Percentiles rank a stretch among this genome's conserved stretches.
Conservation (phyloP, 2,329 filamentous ascomycete species). For the Penicillium sp. region DNA sequence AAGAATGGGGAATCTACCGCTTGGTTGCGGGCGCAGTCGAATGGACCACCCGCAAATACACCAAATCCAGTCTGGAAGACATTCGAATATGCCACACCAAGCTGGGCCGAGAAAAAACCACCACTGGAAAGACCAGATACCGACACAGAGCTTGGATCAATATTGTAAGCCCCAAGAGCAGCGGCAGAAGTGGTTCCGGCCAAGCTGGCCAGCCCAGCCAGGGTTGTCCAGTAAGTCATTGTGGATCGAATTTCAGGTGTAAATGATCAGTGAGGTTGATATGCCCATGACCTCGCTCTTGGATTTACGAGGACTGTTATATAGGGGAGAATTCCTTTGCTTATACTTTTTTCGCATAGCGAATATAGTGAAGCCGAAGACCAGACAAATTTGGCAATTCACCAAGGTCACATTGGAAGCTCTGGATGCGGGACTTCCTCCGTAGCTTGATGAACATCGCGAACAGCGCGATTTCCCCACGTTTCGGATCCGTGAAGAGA, state of each 20-base stretch:
- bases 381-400: neutral
- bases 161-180: slow-evolving; percentile 17
- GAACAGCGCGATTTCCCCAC: neutral
- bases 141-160: slow-evolving; percentile 16
- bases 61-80: slow-evolving; percentile 23
- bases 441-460: neutral
- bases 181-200: slow-evolving; percentile 5
- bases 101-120: slow-evolving; percentile 23
- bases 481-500: slow-evolving; percentile 1
- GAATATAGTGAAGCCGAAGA: neutral
- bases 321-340: neutral
- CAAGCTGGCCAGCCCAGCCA: neutral
- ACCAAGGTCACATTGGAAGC: neutral
- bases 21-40: slow-evolving; percentile 21
- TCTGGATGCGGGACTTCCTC: neutral
- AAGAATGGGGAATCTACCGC: neutral
- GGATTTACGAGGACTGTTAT: neutral
- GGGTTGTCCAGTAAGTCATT: neutral
- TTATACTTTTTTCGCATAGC: neutral
- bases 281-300: too few relatives aligned
- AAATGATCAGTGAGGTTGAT: neutral
- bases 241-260: neutral
- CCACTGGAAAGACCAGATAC: slow-evolving; percentile 26
- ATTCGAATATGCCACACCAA: slow-evolving; percentile 24
- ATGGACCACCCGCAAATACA: slow-evolving; percentile 25